Base-by-base conservation (phyloP, 441 rosid genomes). In the Oxalis stricta region DNA sequence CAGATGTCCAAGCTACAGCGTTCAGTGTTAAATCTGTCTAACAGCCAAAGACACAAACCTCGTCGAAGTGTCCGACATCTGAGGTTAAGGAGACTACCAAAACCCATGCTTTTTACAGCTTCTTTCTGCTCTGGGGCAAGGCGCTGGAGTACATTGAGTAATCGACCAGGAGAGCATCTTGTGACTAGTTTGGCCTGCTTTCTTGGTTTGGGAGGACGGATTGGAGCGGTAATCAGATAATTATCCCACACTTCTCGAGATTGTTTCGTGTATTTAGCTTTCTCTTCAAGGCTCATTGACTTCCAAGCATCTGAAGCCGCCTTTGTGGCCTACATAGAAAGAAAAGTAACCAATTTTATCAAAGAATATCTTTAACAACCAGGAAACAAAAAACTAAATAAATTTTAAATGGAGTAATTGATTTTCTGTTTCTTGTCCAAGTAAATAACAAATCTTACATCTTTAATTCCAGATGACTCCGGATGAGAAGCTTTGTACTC, bases 261-360 rank as follows among this genome's bases (percentile, higher is more conserved):
- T 22, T 20, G 66, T 52, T 28, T 57, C 39, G 75, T 70, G 23
- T 70, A 70, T 55, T 52, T 65, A 48, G 54, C 63, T 62, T 70
- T 70, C 48, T 70, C 75, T 50, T 61, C 75, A 38, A 26, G n/a
- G 24, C 51, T 65, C 75, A 70, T 70, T 24, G 60, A 65, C 53
- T 70, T 65, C 75, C 75, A 70, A 35, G 69, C 69, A 52, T 65
- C 48, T 1, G 71, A 70, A 23, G 75, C 75, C 21, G 71, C 75
- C 45, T 59, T 70, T 38, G 75, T 70, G 29, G 75, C 75, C 75
- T 70, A 47, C 32, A 58, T 37, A 16, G 44, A 24, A 33, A 33
- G 36, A 44, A 15, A n/a, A n/a, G n/a, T n/a, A n/a, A n/a, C n/a
- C n/a, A n/a, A n/a, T n/a, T n/a, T n/a, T n/a, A n/a, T n/a, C n/a